These are phyloP conservation scores for Bruguiera gymnorhiza DNA, from an alignment of 345 rosid species.

Conservation along the genomic window DNA sequence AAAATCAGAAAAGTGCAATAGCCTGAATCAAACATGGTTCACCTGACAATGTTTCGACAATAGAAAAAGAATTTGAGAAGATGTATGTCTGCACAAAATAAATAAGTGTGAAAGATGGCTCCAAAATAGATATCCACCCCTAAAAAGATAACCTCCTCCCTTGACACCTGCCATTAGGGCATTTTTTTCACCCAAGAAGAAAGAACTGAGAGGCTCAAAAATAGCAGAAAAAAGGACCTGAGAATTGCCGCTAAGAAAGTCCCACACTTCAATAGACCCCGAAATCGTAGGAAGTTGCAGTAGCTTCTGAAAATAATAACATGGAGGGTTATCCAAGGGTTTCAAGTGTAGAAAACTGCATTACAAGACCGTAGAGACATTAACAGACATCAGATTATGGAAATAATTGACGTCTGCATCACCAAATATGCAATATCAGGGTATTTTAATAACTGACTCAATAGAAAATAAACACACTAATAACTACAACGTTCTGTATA, in stretches of 20 bases:
- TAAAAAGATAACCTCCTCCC: not conserved
- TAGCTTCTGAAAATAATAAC: conserved; percentile 57
- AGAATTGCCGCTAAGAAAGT: conserved; percentile 92
- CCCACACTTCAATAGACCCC: conserved; percentile 98
- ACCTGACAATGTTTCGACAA: conserved; percentile 90
- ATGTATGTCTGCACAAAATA: conserved; percentile 70
- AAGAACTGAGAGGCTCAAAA: not conserved
- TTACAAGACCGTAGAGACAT: too few relatives aligned
- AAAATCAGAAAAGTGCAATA: conserved; percentile 10
- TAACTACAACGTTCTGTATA: not conserved
- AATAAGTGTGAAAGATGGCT: not conserved
- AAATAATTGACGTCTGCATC: too few relatives aligned
- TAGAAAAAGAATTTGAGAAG: conserved; percentile 91
- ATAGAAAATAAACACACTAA: not conserved
- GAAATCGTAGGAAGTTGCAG: conserved; percentile 88
- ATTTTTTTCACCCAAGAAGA: not conserved
- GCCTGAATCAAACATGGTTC: conserved; percentile 24
- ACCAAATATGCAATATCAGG: too few relatives aligned
- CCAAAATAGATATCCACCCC: not conserved
- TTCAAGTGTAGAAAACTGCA: too few relatives aligned
- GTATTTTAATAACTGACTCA: not conserved
- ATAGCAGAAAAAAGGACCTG: conserved; percentile 55
- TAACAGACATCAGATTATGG: too few relatives aligned
- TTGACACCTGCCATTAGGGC: not conserved
- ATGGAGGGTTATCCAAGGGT: conserved; percentile 1